A percentile compares a stretch with the other conserved stretches of the same genome.
These are phyloP conservation scores for Elongisporangium prolatum DNA, from an alignment of 352 stramenopile genomes.

Conservation along the genomic window DNA sequence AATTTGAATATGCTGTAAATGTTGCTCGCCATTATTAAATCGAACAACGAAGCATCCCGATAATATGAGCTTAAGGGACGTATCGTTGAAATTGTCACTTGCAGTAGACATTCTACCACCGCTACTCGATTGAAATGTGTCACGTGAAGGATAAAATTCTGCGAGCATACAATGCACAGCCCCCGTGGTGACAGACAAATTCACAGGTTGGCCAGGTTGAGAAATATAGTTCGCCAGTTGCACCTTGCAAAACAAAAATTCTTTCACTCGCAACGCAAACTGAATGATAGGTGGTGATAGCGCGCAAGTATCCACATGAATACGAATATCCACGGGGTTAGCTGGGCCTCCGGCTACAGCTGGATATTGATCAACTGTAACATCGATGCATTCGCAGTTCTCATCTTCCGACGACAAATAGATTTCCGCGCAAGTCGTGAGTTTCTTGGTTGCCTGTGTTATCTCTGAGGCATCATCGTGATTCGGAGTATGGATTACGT, in stretches of 20 bases:
- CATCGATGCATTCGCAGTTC: slow-evolving; percentile 13
- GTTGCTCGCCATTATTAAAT: slow-evolving; percentile 36
- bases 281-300: slow-evolving; percentile 43
- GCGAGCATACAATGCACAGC: slow-evolving; percentile 53
- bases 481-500: slow-evolving; percentile 11
- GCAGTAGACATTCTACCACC: neutral
- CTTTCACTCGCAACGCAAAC: slow-evolving; percentile 36
- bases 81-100: neutral
- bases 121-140: neutral
- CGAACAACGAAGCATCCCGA: slow-evolving; percentile 56
- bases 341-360: slow-evolving; percentile 14
- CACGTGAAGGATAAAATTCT: slow-evolving; percentile 23
- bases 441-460: slow-evolving; percentile 4
- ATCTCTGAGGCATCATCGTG: neutral
- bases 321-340: slow-evolving; percentile 26
- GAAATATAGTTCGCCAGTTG: slow-evolving; percentile 28
- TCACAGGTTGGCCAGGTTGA: slow-evolving; percentile 19
- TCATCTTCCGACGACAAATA: slow-evolving; percentile 16
- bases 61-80: slow-evolving; percentile 44
- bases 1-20: slow-evolving; percentile 43
- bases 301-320: slow-evolving; percentile 61
- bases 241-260: slow-evolving; percentile 44
- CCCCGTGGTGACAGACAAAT: slow-evolving; percentile 61
- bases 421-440: slow-evolving; percentile 31
- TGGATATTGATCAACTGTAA: slow-evolving; percentile 6